These are phyloP conservation scores for Lobosporangium transversale DNA, from an alignment of 192 early-diverging fungal species.

Conservation along the genomic window DNA sequence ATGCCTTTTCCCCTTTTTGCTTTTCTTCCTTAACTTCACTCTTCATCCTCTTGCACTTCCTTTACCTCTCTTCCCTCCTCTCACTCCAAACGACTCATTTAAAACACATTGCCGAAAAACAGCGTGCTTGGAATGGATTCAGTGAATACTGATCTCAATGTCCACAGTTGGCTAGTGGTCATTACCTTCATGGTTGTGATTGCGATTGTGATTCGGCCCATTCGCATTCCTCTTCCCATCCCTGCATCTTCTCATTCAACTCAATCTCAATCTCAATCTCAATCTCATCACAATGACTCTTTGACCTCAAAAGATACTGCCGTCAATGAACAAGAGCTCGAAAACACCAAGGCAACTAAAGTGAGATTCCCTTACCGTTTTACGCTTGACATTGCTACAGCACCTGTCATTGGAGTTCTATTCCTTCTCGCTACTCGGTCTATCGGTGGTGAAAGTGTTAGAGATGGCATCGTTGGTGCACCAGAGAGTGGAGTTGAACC, in stretches of 20 bases:
- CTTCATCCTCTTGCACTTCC: too few relatives aligned
- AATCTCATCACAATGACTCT: not conserved
- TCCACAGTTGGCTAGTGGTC: slow-evolving; percentile 70
- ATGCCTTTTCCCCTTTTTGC: too few relatives aligned
- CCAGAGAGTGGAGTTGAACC: slow-evolving; percentile 69
- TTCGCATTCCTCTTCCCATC: slow-evolving; percentile 62
- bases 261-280: not conserved
- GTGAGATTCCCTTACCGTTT: slow-evolving; percentile 30
- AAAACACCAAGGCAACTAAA: not conserved
- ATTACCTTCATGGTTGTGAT: slow-evolving; percentile 68
- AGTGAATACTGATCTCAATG: slow-evolving; percentile 19
- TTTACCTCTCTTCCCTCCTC: too few relatives aligned
- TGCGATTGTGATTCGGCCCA: slow-evolving; percentile 68
- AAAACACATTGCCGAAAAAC: too few relatives aligned
- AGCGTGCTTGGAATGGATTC: too few relatives aligned
- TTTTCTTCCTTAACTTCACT: too few relatives aligned
- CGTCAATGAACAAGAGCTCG: not conserved
- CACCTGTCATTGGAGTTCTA: slow-evolving; percentile 74
- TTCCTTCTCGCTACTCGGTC: slow-evolving; percentile 70
- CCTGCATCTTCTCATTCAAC: too few relatives aligned
- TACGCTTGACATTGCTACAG: slow-evolving; percentile 73
- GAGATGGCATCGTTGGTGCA: slow-evolving; percentile 37
- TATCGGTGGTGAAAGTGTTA: slow-evolving; percentile 56
- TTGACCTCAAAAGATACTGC: not conserved
- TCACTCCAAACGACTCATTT: too few relatives aligned